phyloP scores from a whole-genome alignment of 257 asterid species.

The Salvia hispanica region DNA sequence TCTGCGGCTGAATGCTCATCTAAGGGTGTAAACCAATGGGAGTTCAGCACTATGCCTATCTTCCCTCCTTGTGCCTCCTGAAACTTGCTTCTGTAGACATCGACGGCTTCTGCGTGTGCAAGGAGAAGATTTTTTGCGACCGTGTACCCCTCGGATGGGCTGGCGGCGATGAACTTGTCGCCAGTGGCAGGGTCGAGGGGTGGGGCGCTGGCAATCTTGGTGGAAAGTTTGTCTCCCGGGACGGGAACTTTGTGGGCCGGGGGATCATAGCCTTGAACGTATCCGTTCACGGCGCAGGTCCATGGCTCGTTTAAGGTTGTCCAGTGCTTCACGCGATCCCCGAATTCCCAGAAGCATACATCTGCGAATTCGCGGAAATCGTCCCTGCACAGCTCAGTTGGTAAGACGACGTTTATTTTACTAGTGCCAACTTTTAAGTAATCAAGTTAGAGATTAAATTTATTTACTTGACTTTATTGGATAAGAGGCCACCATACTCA shows the following conservation, averaged over 20 bases:
- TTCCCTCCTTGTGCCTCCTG: conserved; percentile 30
- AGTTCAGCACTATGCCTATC: conserved; percentile 20
- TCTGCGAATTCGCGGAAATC: conserved; percentile 39
- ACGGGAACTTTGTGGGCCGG: conserved; percentile 15
- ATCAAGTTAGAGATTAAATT: too few relatives aligned
- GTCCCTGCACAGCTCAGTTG: conserved; percentile 13
- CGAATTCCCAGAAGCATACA: conserved; percentile 47
- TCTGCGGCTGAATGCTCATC: neutral
- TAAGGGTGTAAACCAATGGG: neutral
- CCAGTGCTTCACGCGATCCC: conserved; percentile 45
- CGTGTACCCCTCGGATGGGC: conserved; percentile 31
- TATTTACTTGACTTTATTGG: neutral
- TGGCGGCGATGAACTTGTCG: neutral
- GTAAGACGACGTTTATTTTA: too few relatives aligned
- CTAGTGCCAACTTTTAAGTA: too few relatives aligned
- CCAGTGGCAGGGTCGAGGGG: too few relatives aligned
- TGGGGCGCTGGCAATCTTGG: neutral
- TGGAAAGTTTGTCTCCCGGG: neutral
- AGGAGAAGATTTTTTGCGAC: conserved; percentile 39
- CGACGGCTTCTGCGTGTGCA: conserved; percentile 41
- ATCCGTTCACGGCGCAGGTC: conserved; percentile 17
- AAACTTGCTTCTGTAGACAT: conserved; percentile 29
- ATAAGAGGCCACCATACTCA: conserved; percentile 35
- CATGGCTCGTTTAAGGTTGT: conserved; percentile 43
- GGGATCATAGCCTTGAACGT: conserved; percentile 1